These are phyloP conservation scores for Phytophthora hybrid DNA, from an alignment of 352 stramenopile species.

Conservation along the genomic window DNA sequence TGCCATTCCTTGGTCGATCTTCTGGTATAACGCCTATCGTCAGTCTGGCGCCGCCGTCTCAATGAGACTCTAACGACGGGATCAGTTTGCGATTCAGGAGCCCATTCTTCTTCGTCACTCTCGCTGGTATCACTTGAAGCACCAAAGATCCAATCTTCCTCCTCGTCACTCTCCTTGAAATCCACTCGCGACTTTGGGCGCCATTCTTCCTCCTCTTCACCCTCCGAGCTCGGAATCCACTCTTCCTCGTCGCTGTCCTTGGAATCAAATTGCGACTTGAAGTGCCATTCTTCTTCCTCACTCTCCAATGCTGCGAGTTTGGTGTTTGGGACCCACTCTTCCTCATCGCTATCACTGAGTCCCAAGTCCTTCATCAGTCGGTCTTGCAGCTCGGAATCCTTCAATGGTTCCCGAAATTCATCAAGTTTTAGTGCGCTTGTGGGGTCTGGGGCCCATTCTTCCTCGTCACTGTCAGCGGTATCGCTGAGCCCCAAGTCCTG, in stretches of 20 bases:
- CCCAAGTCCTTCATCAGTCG: background rate
- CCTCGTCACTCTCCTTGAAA: too few relatives aligned
- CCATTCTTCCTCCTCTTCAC: too few relatives aligned
- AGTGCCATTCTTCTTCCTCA: background rate
- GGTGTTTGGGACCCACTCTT: background rate
- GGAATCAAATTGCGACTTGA: background rate
- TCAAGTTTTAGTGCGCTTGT: too few relatives aligned
- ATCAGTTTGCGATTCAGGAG: background rate
- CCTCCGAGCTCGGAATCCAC: background rate
- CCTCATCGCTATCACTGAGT: background rate
- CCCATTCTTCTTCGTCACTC: background rate
- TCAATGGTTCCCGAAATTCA: background rate
- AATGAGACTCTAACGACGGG: background rate
- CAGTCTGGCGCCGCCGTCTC: too few relatives aligned
- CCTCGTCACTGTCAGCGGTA: background rate
- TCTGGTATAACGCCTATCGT: background rate
- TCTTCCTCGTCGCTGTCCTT: background rate
- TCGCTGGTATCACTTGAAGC: background rate
- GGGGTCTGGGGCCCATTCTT: background rate
- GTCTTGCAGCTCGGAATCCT: background rate
- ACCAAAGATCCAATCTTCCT: too few relatives aligned
- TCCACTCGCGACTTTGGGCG: too few relatives aligned
- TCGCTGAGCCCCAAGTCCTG: background rate
- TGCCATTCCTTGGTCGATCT: background rate
- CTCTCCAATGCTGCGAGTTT: background rate